phyloP scores from a whole-genome alignment of 2,329 filamentous ascomycete species.

The Pleurostoma richardsiae region DNA sequence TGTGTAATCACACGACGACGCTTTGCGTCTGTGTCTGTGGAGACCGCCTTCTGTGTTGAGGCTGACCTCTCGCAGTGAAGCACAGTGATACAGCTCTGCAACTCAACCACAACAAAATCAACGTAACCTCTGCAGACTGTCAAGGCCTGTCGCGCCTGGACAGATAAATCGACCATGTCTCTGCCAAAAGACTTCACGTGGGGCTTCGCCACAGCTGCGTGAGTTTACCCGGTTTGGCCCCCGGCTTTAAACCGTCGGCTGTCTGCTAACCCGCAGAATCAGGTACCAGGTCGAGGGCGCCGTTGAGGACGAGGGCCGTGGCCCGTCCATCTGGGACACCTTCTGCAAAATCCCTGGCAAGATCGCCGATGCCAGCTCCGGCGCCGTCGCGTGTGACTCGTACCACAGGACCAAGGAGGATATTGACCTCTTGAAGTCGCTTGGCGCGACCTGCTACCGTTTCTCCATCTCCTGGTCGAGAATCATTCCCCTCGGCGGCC shows the following conservation, averaged over 20 bases:
- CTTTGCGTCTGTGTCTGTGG: too few relatives aligned
- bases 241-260: neutral
- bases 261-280: constrained; percentile 3
- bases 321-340: constrained; percentile 84
- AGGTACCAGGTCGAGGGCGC: constrained; percentile 89
- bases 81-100: too few relatives aligned
- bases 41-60: too few relatives aligned
- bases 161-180: constrained; percentile 34
- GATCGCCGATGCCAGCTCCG: constrained; percentile 72
- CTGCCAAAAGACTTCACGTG: constrained; percentile 68
- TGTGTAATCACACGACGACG: too few relatives aligned
- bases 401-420: constrained; percentile 77
- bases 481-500: constrained; percentile 80
- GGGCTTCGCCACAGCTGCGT: constrained; percentile 78
- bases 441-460: constrained; percentile 71
- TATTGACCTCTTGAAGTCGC: constrained; percentile 68
- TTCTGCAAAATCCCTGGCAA: constrained; percentile 79
- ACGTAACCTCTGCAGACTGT: too few relatives aligned
- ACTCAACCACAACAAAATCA: too few relatives aligned
- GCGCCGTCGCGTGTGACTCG: constrained; percentile 77
- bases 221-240: constrained; percentile 21
- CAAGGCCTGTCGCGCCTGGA: too few relatives aligned
- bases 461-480: constrained; percentile 84
- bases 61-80: too few relatives aligned
- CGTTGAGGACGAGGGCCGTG: constrained; percentile 68